These are phyloP conservation scores for Fusarium stilboides DNA, from an alignment of 2,329 filamentous ascomycete genomes.

Conservation along the genomic window DNA sequence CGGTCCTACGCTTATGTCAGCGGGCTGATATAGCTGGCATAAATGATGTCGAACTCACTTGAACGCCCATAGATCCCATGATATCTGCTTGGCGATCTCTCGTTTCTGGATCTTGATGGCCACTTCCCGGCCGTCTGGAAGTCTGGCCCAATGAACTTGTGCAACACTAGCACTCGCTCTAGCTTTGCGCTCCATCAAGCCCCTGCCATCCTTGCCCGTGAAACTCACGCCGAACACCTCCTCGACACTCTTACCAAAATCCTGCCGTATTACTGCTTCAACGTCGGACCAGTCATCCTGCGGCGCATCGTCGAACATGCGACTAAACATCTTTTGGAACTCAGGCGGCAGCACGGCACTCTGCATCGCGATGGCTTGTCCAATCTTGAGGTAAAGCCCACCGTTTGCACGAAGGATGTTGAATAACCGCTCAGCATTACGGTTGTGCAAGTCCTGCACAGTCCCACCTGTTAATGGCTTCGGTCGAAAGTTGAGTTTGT, in stretches of 20 bases:
- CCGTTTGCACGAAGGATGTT: conserved; percentile 88
- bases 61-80: conserved; percentile 97
- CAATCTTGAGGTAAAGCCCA: conserved; percentile 96
- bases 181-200: conserved; percentile 73
- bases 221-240: conserved; percentile 96
- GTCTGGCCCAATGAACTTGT: conserved; percentile 94
- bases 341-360: conserved; percentile 92
- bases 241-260: conserved; percentile 89
- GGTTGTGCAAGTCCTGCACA: conserved; percentile 82
- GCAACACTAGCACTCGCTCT: conserved; percentile 91
- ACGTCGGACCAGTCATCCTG: conserved; percentile 92
- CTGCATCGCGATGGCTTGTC: conserved; percentile 98
- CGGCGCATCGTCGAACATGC: conserved; percentile 98
- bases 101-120: conserved; percentile 97
- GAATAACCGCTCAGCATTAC: conserved; percentile 88
- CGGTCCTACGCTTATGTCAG: conserved; percentile 68
- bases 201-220: conserved; percentile 75
- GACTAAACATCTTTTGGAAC: conserved; percentile 95
- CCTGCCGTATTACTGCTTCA: conserved; percentile 86
- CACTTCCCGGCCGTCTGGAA: conserved; percentile 90
- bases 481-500: conserved; percentile 95
- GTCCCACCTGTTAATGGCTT: conserved; percentile 81
- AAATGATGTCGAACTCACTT: conserved; percentile 69
- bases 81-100: conserved; percentile 91
- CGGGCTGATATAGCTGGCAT: neutral